Evolutionary conservation across 108 stramenopile genomes (phyloP), one percentile per base, ranked within the genome.

Genomic region (Cyclotella distinguenda): DNA sequence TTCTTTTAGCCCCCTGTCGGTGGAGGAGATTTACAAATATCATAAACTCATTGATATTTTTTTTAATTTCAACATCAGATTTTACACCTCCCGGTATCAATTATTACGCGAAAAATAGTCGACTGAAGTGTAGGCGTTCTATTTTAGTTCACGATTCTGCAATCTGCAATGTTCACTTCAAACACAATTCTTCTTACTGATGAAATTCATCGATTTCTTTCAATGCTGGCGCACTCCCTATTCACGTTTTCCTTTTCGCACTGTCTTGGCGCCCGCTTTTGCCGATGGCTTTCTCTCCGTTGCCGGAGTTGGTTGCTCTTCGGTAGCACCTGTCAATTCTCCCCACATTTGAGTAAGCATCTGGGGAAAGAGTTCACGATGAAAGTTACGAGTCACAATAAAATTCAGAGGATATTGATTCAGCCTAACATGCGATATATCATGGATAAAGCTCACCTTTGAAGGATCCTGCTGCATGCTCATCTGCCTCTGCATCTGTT

Each of bases 401-500:
- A 50, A 26, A 19, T 40, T 22, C 23, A 57, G 10, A 57, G 11
- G 0, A 18, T 2, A 26, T 25, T 47, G 16, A 27, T 25, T 22
- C 4, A 4, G 18, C 42, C 18, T 5, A 9, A 43, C 2, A 32
- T 12, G 31, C 0, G 13, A 53, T 9, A 42, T 46, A 34, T 15
- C 32, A 4, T 1, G 6, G 3, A 32, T 46, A 35, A 56, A 26
- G 26, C 56, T 66, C 64, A 74, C 73, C 73, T 90, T 85, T 13
- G 84, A 64, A n/a, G 94, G 94, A 79, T 95, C 90, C 50, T 88
- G 76, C 78, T 91, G 90, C 55, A 81, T 79, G 48, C 79, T 83
- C 90, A 95, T 89, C 65, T 95, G 90, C 47, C 82, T 71, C 64
- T 83, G 82, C 90, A 95, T 92, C 60, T 77, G 70, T 61, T 84